phyloP scores from a whole-genome alignment of 495 filamentous ascomycete species.

The Aspergillus cavernicola region DNA sequence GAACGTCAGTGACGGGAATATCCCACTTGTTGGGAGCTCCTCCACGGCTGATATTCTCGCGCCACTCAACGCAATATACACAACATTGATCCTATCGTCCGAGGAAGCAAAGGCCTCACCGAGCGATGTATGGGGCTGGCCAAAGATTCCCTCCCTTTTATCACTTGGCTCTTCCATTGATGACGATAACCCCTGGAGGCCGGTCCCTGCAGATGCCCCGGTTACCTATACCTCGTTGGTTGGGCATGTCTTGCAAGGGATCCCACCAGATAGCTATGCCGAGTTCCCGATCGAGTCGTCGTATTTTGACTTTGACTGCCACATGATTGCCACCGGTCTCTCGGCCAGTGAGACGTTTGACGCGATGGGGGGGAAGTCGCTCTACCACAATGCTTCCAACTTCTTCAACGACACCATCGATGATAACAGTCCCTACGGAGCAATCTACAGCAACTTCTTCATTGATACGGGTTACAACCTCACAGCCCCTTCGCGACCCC shows the following conservation, averaged over 20 bases:
- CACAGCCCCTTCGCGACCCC: neutral
- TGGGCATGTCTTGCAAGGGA: neutral
- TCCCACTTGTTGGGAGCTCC: neutral
- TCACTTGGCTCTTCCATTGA: neutral
- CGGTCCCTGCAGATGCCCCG: neutral
- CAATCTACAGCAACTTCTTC: neutral
- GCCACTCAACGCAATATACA: neutral
- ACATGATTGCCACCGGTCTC: neutral
- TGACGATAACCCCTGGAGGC: neutral
- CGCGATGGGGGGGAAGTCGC: neutral
- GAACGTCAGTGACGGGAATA: neutral
- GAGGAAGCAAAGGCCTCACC: neutral
- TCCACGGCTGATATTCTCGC: neutral
- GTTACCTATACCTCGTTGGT: neutral
- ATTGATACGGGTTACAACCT: neutral
- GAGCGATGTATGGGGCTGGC: neutral
- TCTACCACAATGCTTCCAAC: neutral
- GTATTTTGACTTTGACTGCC: neutral
- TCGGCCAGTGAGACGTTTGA: neutral
- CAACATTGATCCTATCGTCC: neutral
- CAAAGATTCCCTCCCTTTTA: neutral
- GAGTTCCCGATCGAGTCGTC: neutral
- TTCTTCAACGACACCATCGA: neutral
- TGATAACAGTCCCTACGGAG: neutral
- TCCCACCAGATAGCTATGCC: neutral